phyloP scores from a whole-genome alignment of 2,329 filamentous ascomycete genomes.

The Teratosphaeria zuluensis region DNA sequence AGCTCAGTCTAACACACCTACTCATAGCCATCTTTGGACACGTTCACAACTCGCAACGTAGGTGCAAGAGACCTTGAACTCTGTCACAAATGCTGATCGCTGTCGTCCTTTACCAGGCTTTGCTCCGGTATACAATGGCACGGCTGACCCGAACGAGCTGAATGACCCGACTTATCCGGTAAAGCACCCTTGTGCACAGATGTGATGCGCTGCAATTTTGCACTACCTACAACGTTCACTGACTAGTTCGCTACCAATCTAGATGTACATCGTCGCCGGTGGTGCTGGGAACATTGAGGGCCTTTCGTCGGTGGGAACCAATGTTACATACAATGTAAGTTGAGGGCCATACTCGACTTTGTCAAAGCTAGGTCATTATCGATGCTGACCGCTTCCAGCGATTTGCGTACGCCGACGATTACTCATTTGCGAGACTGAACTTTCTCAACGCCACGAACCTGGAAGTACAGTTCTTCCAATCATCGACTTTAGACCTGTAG shows the following conservation, averaged over 20 bases:
- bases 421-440: constrained; percentile 42
- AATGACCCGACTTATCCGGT: neutral
- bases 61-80: neutral
- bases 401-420: constrained; percentile 44
- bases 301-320: constrained; percentile 32
- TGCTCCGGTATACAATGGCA: neutral
- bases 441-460: constrained; percentile 39
- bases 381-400: neutral
- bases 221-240: neutral
- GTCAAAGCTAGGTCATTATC: neutral
- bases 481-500: neutral
- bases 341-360: neutral
- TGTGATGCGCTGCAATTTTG: neutral
- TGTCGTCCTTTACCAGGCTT: neutral
- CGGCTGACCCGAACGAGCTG: neutral
- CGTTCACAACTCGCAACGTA: neutral
- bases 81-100: neutral
- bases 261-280: constrained; percentile 48
- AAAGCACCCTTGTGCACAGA: neutral
- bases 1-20: neutral
- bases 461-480: constrained; percentile 24
- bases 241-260: neutral
- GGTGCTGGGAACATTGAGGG: constrained; percentile 50
- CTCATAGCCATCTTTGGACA: neutral
- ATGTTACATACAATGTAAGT: constrained; percentile 32